phyloP scores from a whole-genome alignment of 2,329 filamentous ascomycete genomes.

The Colletotrichum magnum region DNA sequence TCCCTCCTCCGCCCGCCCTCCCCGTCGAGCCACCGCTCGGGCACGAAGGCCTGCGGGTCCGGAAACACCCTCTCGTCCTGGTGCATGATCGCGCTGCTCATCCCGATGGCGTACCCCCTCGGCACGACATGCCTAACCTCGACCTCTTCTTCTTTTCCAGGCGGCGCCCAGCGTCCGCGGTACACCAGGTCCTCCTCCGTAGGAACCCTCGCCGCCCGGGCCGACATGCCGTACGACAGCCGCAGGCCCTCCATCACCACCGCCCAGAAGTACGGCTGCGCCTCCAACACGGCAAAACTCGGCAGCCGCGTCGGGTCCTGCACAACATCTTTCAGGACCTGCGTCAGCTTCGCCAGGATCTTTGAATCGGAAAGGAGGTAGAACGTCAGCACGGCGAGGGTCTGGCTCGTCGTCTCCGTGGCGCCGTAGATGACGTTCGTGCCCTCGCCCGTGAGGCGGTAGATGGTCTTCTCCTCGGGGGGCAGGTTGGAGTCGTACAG shows the following conservation, averaged over 20 bases:
- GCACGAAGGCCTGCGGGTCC: slow-evolving; percentile 35
- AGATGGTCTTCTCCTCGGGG: slow-evolving; percentile 52
- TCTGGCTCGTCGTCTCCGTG: slow-evolving; percentile 50
- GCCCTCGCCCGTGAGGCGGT: slow-evolving; percentile 54
- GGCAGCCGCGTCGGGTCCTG: slow-evolving; percentile 41
- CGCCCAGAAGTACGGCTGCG: slow-evolving; percentile 53
- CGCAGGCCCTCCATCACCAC: slow-evolving; percentile 43
- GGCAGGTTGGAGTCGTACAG: slow-evolving; percentile 51
- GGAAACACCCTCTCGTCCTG: slow-evolving; percentile 39
- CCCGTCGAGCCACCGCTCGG: slow-evolving; percentile 44
- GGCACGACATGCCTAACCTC: slow-evolving; percentile 35
- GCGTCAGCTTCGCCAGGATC: slow-evolving; percentile 41
- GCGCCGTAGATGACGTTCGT: slow-evolving; percentile 54
- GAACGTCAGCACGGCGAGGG: slow-evolving; percentile 46
- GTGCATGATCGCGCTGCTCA: slow-evolving; percentile 41
- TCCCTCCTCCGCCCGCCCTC: slow-evolving; percentile 19
- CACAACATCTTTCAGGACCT: slow-evolving; percentile 45
- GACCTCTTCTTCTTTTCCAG: not conserved
- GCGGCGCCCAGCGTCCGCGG: slow-evolving; percentile 32
- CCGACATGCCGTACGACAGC: slow-evolving; percentile 38
- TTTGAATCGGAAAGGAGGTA: slow-evolving; percentile 45
- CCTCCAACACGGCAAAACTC: slow-evolving; percentile 49
- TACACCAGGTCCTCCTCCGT: slow-evolving; percentile 43
- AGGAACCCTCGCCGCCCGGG: slow-evolving; percentile 36
- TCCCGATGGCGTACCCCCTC: slow-evolving; percentile 22